Percentiles rank a stretch among this genome's conserved stretches.
phyloP scores from a whole-genome alignment of 2,329 filamentous ascomycete species.

The Penicillium palitans region DNA sequence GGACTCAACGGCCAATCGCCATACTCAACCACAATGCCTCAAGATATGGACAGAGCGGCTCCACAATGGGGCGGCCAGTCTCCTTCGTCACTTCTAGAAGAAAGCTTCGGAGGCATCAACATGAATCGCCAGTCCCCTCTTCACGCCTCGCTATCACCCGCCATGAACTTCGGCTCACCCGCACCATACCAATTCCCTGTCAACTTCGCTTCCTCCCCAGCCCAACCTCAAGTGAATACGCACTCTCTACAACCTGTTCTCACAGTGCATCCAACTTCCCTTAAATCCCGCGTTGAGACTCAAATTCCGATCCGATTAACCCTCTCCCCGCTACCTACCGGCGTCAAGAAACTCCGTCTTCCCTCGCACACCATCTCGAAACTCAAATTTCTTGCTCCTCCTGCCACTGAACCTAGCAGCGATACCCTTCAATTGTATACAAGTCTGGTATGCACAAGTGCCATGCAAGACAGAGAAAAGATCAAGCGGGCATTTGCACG shows the following conservation, averaged over 20 bases:
- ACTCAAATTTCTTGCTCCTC: constrained; percentile 81
- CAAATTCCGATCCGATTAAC: constrained; percentile 88
- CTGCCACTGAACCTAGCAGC: constrained; percentile 62
- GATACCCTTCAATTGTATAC: constrained; percentile 79
- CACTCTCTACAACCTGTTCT: constrained; percentile 47
- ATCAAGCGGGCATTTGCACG: constrained; percentile 66
- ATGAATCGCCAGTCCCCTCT: constrained; percentile 48
- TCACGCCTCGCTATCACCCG: constrained; percentile 40
- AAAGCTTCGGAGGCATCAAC: constrained; percentile 48
- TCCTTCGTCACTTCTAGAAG: constrained; percentile 46
- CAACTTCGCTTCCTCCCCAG: constrained; percentile 32
- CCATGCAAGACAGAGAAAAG: constrained; percentile 72
- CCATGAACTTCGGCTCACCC: constrained; percentile 37
- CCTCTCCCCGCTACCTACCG: constrained; percentile 70
- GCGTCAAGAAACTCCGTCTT: constrained; percentile 78
- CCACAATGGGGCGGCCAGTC: constrained; percentile 45
- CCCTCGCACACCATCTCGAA: constrained; percentile 92
- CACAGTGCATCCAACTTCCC: constrained; percentile 65
- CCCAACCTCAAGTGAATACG: constrained; percentile 31
- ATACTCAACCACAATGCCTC: constrained; percentile 33
- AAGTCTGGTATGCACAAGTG: constrained; percentile 86
- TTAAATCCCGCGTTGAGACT: constrained; percentile 92
- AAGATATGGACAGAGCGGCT: constrained; percentile 33
- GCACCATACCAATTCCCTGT: constrained; percentile 42
- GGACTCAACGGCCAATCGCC: constrained; percentile 42